phyloP scores from a whole-genome alignment of 2,329 filamentous ascomycete species.

The Parascedosporium putredinis region DNA sequence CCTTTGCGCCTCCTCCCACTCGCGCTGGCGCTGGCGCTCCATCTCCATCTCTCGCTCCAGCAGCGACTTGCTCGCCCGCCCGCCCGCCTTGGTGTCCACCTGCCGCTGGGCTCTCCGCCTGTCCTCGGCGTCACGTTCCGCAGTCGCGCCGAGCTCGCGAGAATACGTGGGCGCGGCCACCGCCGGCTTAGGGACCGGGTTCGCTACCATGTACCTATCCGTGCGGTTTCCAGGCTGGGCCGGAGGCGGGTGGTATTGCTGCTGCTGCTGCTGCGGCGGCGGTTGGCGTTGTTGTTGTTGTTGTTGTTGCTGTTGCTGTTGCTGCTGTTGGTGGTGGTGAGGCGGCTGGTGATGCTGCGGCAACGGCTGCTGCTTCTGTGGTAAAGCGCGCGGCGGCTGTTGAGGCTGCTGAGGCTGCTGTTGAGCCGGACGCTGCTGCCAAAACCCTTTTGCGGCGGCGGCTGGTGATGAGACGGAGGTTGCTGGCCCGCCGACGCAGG shows the following conservation, averaged over 20 bases:
- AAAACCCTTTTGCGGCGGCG: slow-evolving; percentile 8
- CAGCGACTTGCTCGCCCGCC: slow-evolving; percentile 57
- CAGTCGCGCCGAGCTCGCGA: slow-evolving; percentile 42
- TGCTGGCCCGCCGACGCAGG: no score
- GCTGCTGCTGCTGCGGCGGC: slow-evolving; percentile 8
- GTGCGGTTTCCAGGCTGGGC: slow-evolving; percentile 34
- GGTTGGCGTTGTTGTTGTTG: neutral
- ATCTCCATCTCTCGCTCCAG: slow-evolving; percentile 74
- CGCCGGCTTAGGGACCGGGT: slow-evolving; percentile 35
- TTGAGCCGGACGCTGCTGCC: neutral
- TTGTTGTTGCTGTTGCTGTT: no score
- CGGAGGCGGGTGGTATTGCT: no score
- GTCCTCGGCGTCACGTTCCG: slow-evolving; percentile 54
- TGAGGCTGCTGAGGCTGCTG: neutral
- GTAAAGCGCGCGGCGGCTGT: no score
- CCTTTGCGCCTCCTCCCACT: slow-evolving; percentile 72
- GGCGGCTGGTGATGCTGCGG: slow-evolving; percentile 10
- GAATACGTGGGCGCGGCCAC: slow-evolving; percentile 39
- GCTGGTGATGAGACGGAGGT: no score
- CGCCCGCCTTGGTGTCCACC: slow-evolving; percentile 49
- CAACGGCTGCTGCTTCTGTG: neutral
- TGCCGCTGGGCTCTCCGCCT: slow-evolving; percentile 48
- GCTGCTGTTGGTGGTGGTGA: no score
- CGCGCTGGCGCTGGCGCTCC: slow-evolving; percentile 63
- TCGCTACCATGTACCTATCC: slow-evolving; percentile 45